Conservation (phyloP, 2,329 filamentous ascomycete genomes). For the Hypomyces rosellus region DNA sequence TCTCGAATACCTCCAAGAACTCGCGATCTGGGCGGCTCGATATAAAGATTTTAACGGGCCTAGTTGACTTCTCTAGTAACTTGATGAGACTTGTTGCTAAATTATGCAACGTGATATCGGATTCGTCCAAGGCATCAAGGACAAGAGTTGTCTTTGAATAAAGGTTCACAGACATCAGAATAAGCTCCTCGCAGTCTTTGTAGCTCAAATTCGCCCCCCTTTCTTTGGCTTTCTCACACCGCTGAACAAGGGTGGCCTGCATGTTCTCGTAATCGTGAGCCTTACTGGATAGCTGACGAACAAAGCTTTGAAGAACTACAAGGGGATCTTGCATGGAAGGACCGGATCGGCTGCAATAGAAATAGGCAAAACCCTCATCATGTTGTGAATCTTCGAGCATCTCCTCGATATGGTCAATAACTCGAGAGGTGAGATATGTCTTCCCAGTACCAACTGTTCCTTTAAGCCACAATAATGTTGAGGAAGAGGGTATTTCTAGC, state of each 20-base stretch:
- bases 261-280: not conserved
- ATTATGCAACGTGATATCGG: slow-evolving; percentile 6
- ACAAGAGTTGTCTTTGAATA: slow-evolving; percentile 10
- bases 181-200: slow-evolving; percentile 9
- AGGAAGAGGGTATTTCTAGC: slow-evolving; percentile 1
- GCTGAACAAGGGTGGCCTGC: not conserved
- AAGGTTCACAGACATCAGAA: slow-evolving; percentile 6
- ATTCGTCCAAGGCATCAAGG: slow-evolving; percentile 15
- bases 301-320: slow-evolving; percentile 11
- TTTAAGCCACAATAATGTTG: slow-evolving; percentile 1
- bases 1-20: slow-evolving; percentile 5
- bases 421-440: slow-evolving; percentile 3
- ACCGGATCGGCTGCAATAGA: slow-evolving; percentile 15
- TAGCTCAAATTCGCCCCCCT: slow-evolving; percentile 1
- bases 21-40: slow-evolving; percentile 12
- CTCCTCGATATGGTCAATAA: not conserved
- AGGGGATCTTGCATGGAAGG: slow-evolving; percentile 10
- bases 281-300: slow-evolving; percentile 13
- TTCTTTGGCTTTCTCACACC: slow-evolving; percentile 3
- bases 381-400: not conserved
- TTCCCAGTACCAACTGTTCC: slow-evolving; percentile 7
- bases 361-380: slow-evolving; percentile 13
- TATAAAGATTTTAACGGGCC: slow-evolving; percentile 15
- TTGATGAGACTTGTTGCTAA: slow-evolving; percentile 9
- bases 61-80: slow-evolving; percentile 1